Evolutionary conservation across 371 early-diverging fungal genomes (phyloP), one percentile per base, ranked within the genome.

Genomic region (Phascolomyces articulosus): DNA sequence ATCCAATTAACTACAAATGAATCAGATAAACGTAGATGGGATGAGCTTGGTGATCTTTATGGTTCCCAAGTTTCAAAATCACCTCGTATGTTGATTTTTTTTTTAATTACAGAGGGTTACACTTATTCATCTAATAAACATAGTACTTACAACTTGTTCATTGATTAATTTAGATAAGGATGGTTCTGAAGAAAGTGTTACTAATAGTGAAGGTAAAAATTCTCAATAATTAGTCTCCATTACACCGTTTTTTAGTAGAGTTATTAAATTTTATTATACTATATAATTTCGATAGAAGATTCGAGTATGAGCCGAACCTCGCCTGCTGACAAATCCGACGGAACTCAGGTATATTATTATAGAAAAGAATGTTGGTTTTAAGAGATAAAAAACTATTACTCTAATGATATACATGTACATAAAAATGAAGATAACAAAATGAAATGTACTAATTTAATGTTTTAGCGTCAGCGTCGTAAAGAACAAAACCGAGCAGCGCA

Each of bases 401-500:
- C 6, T n/a, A n/a, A n/a, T n/a, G n/a, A n/a, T n/a, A n/a, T 1
- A 41, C 28, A 48, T 11, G 16, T 26, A 4, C 40, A 7, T 28
- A 15, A 26, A 62, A 31, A n/a, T 44, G 16, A 44, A 44, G n/a
- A 44, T 44, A n/a, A 0, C 44, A 13, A n/a, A 62, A 62, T 21
- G n/a, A 40, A 38, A 34, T 29, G 15, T 38, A 13, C 11, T 23
- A 58, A 38, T 2, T 0, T 21, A 29, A 26, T 9, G 4, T 26
- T 27, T 34, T 40, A 51, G 51, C 26, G 26, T 18, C 31, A 65
- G 40, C 57, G 60, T 18, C 71, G 71, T 24, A 71, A 71, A 49
- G 71, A 66, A 29, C 90, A 90, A 67, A 90, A 90, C 66, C 83
- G 90, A 4, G 88, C 83, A 8, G 89, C 89, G 0, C 90, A 90